phyloP scores from a whole-genome alignment of 2,329 filamentous ascomycete species.

The Tolypocladium album region DNA sequence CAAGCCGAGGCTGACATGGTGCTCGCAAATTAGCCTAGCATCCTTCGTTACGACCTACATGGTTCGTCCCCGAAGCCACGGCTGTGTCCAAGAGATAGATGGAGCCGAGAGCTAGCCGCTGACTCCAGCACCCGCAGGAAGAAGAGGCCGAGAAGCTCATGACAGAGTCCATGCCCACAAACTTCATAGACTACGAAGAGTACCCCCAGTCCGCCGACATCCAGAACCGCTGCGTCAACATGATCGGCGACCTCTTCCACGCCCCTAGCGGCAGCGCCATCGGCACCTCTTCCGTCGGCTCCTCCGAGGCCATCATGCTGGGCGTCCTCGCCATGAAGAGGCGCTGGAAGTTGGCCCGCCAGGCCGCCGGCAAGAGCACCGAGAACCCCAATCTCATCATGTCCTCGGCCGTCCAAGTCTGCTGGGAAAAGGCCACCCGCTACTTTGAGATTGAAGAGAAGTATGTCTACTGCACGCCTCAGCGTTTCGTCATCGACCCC shows the following conservation, averaged over 20 bases:
- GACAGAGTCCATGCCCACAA: conserved; percentile 84
- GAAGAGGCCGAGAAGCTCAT: conserved; percentile 95
- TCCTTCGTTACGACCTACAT: conserved; percentile 96
- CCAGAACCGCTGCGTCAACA: conserved; percentile 84
- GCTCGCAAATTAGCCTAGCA: conserved; percentile 50
- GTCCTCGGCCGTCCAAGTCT: conserved; percentile 92
- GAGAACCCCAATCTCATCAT: conserved; percentile 88
- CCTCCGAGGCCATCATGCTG: conserved; percentile 81
- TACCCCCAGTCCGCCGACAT: conserved; percentile 74
- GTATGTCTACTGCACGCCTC: conserved; percentile 53
- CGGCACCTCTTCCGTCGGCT: conserved; percentile 81
- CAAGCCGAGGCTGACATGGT: not conserved
- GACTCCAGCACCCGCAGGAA: conserved; percentile 43
- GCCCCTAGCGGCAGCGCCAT: conserved; percentile 62
- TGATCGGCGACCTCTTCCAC: conserved; percentile 86
- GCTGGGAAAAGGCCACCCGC: conserved; percentile 86
- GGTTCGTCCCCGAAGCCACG: conserved; percentile 32
- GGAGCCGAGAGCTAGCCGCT: not conserved
- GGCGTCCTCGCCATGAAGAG: conserved; percentile 87
- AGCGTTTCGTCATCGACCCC: conserved; percentile 54
- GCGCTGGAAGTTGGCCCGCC: conserved; percentile 79
- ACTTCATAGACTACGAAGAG: conserved; percentile 88
- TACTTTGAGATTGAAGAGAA: conserved; percentile 94
- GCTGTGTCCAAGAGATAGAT: not conserved
- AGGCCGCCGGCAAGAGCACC: conserved; percentile 69